Evolutionary conservation across 495 filamentous ascomycete genomes (phyloP).

Genomic region (Penicillium cinerascens): DNA sequence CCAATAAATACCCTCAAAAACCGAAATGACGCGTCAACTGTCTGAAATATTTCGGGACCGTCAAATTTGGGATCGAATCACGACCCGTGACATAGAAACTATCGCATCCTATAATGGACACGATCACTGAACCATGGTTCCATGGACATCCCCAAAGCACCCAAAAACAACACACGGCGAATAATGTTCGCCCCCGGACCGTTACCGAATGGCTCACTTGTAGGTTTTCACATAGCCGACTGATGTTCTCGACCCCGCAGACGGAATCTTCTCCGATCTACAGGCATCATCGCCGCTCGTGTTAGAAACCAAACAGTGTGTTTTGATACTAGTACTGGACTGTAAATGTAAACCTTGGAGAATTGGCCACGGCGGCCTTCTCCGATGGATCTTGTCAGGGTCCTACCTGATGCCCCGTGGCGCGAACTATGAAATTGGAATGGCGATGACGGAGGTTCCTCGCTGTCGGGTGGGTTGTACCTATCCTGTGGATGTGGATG

Average conservation of each 20-base stretch:
- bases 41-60: slow-evolving; percentile 1
- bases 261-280: slow-evolving; percentile 7
- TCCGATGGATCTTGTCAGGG: background rate
- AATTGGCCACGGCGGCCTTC: background rate
- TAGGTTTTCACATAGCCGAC: background rate
- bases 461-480: background rate
- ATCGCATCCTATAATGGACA: background rate
- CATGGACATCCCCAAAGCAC: background rate
- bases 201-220: background rate
- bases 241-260: slow-evolving; percentile 3
- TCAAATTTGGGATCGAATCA: slow-evolving; percentile 1
- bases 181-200: background rate
- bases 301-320: background rate
- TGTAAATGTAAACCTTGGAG: background rate
- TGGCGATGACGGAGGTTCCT: background rate
- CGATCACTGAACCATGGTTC: slow-evolving; percentile 2
- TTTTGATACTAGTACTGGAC: background rate
- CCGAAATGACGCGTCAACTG: background rate
- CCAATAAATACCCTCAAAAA: background rate
- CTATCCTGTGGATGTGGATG: background rate
- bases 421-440: background rate
- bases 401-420: background rate
- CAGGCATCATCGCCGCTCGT: slow-evolving; percentile 9
- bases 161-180: no score
- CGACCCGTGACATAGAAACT: background rate